A percentile compares a stretch with the other conserved stretches of the same genome.
These are phyloP conservation scores for Mortierella sp. DNA, from an alignment of 371 early-diverging fungal genomes.

Conservation along the genomic window DNA sequence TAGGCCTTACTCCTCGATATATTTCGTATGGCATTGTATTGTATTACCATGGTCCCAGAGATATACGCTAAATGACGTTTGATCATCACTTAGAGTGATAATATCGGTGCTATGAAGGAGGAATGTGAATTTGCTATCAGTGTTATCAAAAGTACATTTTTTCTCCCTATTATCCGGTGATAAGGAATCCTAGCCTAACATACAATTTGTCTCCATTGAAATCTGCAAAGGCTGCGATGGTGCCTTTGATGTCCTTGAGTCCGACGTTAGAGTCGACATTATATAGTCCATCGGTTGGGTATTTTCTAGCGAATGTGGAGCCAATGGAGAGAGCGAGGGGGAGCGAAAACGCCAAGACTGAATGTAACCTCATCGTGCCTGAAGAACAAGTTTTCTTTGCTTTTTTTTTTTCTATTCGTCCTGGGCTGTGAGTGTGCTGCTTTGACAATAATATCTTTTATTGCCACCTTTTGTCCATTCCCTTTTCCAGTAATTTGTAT, in stretches of 20 bases:
- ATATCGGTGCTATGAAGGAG: slow-evolving; percentile 79
- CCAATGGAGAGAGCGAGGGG: slow-evolving; percentile 23
- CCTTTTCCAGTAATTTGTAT: too few relatives aligned
- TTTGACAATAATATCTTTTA: too few relatives aligned
- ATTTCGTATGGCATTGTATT: not conserved
- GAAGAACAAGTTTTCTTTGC: too few relatives aligned
- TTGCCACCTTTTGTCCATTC: too few relatives aligned
- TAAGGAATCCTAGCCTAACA: slow-evolving; percentile 3
- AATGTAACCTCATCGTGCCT: slow-evolving; percentile 29
- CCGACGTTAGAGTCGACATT: slow-evolving; percentile 65
- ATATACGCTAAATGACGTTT: slow-evolving; percentile 72
- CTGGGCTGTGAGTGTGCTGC: too few relatives aligned
- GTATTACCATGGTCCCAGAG: slow-evolving; percentile 71
- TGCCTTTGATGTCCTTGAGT: slow-evolving; percentile 75
- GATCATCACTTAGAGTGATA: slow-evolving; percentile 75
- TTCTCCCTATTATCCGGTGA: not conserved
- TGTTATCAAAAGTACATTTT: not conserved
- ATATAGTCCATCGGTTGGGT: slow-evolving; percentile 57
- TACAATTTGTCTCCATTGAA: slow-evolving; percentile 88
- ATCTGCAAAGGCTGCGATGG: slow-evolving; percentile 87
- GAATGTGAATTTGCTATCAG: not conserved
- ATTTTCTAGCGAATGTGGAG: slow-evolving; percentile 37
- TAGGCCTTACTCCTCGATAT: too few relatives aligned
- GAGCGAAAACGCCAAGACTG: slow-evolving; percentile 43
- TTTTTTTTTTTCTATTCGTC: too few relatives aligned